Evolutionary conservation across 805 yeast genomes (phyloP), one percentile per base, ranked within the genome.

Genomic region (Isabelozyma rhagii): DNA sequence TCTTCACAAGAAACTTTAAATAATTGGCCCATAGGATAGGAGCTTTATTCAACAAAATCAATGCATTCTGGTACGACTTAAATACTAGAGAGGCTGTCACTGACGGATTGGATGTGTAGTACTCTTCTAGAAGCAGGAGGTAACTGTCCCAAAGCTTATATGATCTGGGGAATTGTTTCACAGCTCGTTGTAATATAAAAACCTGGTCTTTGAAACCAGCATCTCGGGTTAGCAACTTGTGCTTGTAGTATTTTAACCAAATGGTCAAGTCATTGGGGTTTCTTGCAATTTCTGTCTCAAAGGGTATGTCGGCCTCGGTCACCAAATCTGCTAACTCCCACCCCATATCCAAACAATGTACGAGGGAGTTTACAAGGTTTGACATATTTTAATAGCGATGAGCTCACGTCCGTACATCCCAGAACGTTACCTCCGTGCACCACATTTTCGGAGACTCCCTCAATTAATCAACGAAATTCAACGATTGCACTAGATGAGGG

Each of bases 121-220:
- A 52, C 2, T 61, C 62, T 0, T 71, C 52, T 25, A 84, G 61
- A 25, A 77, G 53, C 18, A 74, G 74, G 21, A 83, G 54, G 55
- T 81, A 83, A 8, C 62, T 41, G 49, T 66, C 64, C 90, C 90
- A 85, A 21, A 86, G 58, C 53, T 79, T 77, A 52, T 75, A 75
- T 3, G 83, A 78, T 46, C 78, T 61, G 7, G 70, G 72, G 11
- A 81, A 57, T 9, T 62, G 57, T 8, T 56, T 54, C 13, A 79
- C 74, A 0, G 87, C 84, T 59, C 94, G 62, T 50, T 74, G 77
- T 47, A 78, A 59, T 1, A 86, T 69, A 48, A 78, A 81, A 6
- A 82, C 55, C 49, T 72, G 69, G 27, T 68, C 63, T 55, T 60
- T 64, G 57, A 67, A 47, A 36, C 57, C 21, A 51, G 50, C 44